These are phyloP conservation scores for Diaporthe vaccinii DNA, from an alignment of 2,329 filamentous ascomycete genomes.

Conservation along the genomic window DNA sequence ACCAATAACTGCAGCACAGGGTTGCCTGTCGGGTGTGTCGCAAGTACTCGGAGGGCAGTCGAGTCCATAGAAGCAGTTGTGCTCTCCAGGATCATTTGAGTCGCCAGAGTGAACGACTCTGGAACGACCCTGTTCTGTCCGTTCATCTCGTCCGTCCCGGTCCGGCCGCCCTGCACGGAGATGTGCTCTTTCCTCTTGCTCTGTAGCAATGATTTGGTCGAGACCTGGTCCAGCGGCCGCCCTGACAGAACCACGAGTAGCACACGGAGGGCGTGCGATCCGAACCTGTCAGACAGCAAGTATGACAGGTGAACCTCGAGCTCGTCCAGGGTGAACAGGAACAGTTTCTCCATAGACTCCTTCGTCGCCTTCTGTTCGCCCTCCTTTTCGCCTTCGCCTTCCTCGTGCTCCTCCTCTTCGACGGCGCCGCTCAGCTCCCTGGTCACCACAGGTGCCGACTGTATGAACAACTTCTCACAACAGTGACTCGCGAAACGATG, in stretches of 20 bases:
- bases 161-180: conserved; percentile 68
- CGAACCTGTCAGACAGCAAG: conserved; percentile 88
- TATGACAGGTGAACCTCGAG: conserved; percentile 87
- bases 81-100: conserved; percentile 86
- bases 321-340: conserved; percentile 86
- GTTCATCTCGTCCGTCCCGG: conserved; percentile 61
- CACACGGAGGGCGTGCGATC: conserved; percentile 90
- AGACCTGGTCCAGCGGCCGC: conserved; percentile 78
- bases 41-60: conserved; percentile 84
- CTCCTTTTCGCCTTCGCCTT: conserved; percentile 57
- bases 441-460: conserved; percentile 83
- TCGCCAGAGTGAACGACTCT: conserved; percentile 79
- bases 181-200: conserved; percentile 94
- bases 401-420: conserved; percentile 58
- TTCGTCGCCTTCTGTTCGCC: conserved; percentile 59
- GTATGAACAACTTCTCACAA: conserved; percentile 91
- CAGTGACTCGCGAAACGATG: conserved; percentile 98
- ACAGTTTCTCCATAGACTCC: conserved; percentile 84
- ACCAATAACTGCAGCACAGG: conserved; percentile 92
- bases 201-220: conserved; percentile 81
- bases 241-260: conserved; percentile 89
- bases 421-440: conserved; percentile 72
- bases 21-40: conserved; percentile 91
- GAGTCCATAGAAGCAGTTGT: conserved; percentile 82
- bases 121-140: conserved; percentile 74